Percentiles rank a stretch among this genome's conserved stretches.
Conservation (phyloP, 2,329 filamentous ascomycete genomes). For the Penicillium sp. region DNA sequence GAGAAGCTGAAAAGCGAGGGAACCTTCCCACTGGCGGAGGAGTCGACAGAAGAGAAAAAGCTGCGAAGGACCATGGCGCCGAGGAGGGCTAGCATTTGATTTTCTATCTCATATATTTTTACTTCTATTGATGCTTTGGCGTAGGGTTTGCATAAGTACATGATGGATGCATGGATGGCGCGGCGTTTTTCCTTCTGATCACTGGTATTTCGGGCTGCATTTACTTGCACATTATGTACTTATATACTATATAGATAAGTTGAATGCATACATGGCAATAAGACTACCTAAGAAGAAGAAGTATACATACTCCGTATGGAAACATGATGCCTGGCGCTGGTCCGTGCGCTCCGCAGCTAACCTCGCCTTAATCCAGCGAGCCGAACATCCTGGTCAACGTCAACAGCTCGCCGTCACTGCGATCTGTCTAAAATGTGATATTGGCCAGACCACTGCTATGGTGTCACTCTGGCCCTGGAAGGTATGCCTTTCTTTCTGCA, state of each 20-base stretch:
- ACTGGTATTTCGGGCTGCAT: not conserved
- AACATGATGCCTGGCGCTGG: not conserved
- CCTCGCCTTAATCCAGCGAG: not conserved
- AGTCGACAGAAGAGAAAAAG: slow-evolving; percentile 72
- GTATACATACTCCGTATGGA: not conserved
- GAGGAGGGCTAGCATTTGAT: slow-evolving; percentile 68
- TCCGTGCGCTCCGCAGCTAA: not conserved
- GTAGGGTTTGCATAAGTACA: not conserved
- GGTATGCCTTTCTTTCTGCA: slow-evolving; percentile 44
- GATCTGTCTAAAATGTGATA: not conserved
- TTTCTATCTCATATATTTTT: not conserved
- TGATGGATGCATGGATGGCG: not conserved
- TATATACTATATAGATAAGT: not conserved
- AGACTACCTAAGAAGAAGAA: not conserved
- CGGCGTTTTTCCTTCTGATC: not conserved
- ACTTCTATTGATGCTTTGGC: not conserved
- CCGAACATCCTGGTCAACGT: no score
- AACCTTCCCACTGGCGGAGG: slow-evolving; percentile 64
- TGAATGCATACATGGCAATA: not conserved
- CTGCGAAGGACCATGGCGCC: slow-evolving; percentile 76
- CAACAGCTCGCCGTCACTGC: not conserved
- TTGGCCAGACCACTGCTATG: slow-evolving; percentile 48
- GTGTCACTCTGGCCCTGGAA: slow-evolving; percentile 84
- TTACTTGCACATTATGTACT: not conserved
- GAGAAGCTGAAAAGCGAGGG: slow-evolving; percentile 73